phyloP scores from a whole-genome alignment of 2,329 filamentous ascomycete species.

The Helminthosporium solani region DNA sequence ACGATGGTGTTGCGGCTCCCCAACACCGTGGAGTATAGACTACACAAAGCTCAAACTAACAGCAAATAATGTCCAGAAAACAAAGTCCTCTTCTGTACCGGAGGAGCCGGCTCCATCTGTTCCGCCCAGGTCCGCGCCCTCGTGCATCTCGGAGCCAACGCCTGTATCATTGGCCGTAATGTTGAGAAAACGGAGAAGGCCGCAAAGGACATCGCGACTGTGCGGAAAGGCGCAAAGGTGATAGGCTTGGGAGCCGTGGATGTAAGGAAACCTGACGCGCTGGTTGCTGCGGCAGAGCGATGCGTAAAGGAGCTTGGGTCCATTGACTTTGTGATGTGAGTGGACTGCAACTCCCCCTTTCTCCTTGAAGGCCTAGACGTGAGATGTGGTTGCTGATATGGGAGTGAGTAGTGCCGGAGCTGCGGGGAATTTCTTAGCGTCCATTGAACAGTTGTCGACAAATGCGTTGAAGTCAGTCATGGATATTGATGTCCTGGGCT shows the following conservation, averaged over 20 bases:
- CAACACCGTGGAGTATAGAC: background rate
- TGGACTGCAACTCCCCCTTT: slow-evolving; percentile 1
- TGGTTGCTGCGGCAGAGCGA: slow-evolving; percentile 73
- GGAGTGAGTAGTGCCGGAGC: slow-evolving; percentile 70
- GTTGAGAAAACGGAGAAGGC: slow-evolving; percentile 80
- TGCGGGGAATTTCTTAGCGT: slow-evolving; percentile 91
- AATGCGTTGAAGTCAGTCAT: slow-evolving; percentile 96
- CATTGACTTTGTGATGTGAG: slow-evolving; percentile 90
- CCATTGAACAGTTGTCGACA: slow-evolving; percentile 74
- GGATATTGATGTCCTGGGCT: slow-evolving; percentile 92
- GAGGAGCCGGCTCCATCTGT: slow-evolving; percentile 90
- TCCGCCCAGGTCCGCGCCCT: slow-evolving; percentile 90
- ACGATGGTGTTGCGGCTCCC: too few relatives aligned
- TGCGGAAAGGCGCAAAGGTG: slow-evolving; percentile 76
- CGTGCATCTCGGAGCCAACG: slow-evolving; percentile 86
- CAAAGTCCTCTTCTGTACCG: slow-evolving; percentile 93
- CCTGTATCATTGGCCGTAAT: slow-evolving; percentile 90
- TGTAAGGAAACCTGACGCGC: slow-evolving; percentile 66
- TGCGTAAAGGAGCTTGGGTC: slow-evolving; percentile 80
- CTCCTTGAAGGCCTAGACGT: slow-evolving; percentile 10
- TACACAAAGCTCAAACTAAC: slow-evolving; percentile 6
- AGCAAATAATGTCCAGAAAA: slow-evolving; percentile 56
- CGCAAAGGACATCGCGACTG: slow-evolving; percentile 79
- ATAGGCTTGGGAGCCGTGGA: slow-evolving; percentile 75
- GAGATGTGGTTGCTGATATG: slow-evolving; percentile 13